Evolutionary conservation across 768 basidiomycete genomes (phyloP).

Genomic region (Agrocybe chaxingu): DNA sequence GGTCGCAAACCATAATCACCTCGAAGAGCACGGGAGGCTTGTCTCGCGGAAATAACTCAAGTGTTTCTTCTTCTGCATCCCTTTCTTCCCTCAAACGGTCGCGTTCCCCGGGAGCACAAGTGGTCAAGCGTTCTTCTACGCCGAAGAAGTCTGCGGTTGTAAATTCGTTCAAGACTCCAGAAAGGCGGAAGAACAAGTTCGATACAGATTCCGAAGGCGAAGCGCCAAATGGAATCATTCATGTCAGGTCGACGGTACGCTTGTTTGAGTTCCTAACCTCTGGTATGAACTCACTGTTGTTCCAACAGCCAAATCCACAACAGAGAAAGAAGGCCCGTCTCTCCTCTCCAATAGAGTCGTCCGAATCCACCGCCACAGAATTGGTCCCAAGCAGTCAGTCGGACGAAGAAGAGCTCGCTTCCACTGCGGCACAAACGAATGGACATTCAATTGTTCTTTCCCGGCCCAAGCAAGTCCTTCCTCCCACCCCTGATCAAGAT

Average conservation of each 20-base stretch:
- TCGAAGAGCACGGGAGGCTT: not conserved
- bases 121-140: not conserved
- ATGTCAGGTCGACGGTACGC: conserved; percentile 24
- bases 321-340: conserved; percentile 36
- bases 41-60: not conserved
- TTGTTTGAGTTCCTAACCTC: not conserved
- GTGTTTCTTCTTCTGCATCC: not conserved
- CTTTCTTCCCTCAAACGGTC: conserved; percentile 15
- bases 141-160: not conserved
- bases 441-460: too few species aligned
- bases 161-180: conserved; percentile 6
- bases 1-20: not conserved
- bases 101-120: conserved; percentile 11
- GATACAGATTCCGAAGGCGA: conserved; percentile 35
- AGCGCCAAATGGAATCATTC: conserved; percentile 21
- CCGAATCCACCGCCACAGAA: conserved; percentile 18
- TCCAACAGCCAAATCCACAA: conserved; percentile 11
- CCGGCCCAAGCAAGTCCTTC: too few species aligned
- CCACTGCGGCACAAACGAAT: too few species aligned
- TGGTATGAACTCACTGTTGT: not conserved
- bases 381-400: conserved; percentile 65
- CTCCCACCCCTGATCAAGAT: not conserved
- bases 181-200: conserved; percentile 31
- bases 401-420: conserved; percentile 53
- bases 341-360: conserved; percentile 27